A percentile compares a stretch with the other conserved stretches of the same genome.
Evolutionary conservation across 192 early-diverging fungal species (phyloP).

Genomic region (Podochytrium sp.): DNA sequence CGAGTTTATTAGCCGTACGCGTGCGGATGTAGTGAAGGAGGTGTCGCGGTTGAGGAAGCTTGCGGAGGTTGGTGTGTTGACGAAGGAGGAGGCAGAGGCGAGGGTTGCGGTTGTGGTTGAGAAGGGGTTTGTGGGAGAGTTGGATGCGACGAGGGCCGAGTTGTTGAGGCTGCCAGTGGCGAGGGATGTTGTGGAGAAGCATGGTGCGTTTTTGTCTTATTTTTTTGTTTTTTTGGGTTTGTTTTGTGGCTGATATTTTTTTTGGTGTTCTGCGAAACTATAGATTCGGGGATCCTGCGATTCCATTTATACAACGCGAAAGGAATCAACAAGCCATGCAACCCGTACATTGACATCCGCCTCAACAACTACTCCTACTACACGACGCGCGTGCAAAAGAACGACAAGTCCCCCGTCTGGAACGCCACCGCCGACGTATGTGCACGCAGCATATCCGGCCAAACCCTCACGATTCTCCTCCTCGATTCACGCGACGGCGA

Average conservation of each 20-base stretch:
- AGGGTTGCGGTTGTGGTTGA: slow-evolving; percentile 1
- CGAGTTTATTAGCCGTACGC: slow-evolving; percentile 29
- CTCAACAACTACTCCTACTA: slow-evolving; percentile 51
- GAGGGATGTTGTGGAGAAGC: slow-evolving; percentile 2
- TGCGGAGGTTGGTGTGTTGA: slow-evolving; percentile 11
- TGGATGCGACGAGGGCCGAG: background rate
- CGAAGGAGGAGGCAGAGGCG: background rate
- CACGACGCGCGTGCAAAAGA: slow-evolving; percentile 39
- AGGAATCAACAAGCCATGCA: slow-evolving; percentile 22
- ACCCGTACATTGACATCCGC: slow-evolving; percentile 48
- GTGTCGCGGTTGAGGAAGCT: background rate
- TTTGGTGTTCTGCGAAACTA: background rate
- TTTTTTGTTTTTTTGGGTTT: background rate
- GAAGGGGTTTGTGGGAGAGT: slow-evolving; percentile 10
- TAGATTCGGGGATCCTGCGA: slow-evolving; percentile 58
- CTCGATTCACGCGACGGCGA: background rate
- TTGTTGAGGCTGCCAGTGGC: slow-evolving; percentile 1
- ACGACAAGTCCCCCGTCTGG: slow-evolving; percentile 33
- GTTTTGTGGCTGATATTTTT: background rate
- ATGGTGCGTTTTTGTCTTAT: slow-evolving; percentile 23
- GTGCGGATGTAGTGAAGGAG: background rate
- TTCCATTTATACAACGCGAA: slow-evolving; percentile 52
- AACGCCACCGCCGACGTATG: slow-evolving; percentile 39
- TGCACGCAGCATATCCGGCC: slow-evolving; percentile 15
- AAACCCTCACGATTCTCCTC: slow-evolving; percentile 17